Conservation (phyloP, 768 basidiomycete species). For the Clavaria fumosa region DNA sequence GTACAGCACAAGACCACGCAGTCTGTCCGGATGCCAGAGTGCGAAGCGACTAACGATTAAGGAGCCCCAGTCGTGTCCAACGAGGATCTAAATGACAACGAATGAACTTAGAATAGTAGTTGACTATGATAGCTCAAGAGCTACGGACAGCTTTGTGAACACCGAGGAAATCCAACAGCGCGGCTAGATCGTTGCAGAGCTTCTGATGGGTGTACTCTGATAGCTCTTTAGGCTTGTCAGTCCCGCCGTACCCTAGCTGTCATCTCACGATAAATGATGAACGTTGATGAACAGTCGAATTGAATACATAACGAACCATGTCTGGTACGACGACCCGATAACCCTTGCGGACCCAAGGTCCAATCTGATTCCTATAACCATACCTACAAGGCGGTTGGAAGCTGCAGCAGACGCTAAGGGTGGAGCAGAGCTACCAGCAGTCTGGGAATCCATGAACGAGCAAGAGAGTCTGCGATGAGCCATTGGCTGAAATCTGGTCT, state of each 20-base stretch:
- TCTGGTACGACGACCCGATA: constrained; percentile 48
- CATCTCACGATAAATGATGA: too few species aligned
- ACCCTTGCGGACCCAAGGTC: constrained; percentile 46
- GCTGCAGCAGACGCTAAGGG: constrained; percentile 1
- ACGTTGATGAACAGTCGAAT: too few species aligned
- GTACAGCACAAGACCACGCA: constrained; percentile 45
- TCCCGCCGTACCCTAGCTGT: constrained; percentile 60
- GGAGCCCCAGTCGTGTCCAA: constrained; percentile 78
- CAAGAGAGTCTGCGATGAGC: constrained; percentile 38
- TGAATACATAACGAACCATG: too few species aligned
- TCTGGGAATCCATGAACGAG: constrained; percentile 78
- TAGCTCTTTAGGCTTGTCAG: constrained; percentile 42
- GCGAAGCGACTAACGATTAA: constrained; percentile 49
- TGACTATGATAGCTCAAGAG: too few species aligned
- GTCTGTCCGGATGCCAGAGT: constrained; percentile 52
- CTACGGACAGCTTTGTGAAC: constrained; percentile 38
- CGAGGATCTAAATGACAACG: constrained; percentile 48
- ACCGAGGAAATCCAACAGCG: constrained; percentile 42
- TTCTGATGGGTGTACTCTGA: constrained; percentile 43
- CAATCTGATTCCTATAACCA: constrained; percentile 64
- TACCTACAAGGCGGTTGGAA: constrained; percentile 27
- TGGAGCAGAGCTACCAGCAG: constrained; percentile 20
- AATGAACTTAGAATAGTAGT: too few species aligned
- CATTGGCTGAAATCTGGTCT: constrained; percentile 41
- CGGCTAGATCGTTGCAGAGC: constrained; percentile 46